Conservation (phyloP, 2,329 filamentous ascomycete species). For the Neurospora sp. region DNA sequence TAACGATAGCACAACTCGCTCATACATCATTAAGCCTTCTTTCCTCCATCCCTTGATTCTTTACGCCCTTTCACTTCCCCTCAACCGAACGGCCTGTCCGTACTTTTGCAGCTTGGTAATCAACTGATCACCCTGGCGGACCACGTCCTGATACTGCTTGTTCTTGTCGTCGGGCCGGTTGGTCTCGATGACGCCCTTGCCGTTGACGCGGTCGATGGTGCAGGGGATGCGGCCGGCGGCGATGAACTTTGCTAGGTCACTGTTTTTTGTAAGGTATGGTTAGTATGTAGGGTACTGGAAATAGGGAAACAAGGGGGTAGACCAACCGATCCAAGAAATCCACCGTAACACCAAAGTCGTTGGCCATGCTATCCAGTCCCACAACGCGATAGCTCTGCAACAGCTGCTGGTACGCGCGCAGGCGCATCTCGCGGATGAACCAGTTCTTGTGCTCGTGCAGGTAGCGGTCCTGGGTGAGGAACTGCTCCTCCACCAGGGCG, state of each 20-base stretch:
- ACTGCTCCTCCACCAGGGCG: slow-evolving; percentile 83
- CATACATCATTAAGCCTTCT: neutral
- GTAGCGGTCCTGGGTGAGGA: slow-evolving; percentile 89
- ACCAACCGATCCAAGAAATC: slow-evolving; percentile 89
- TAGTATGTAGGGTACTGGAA: neutral
- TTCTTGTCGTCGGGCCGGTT: slow-evolving; percentile 98
- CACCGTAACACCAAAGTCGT: slow-evolving; percentile 91
- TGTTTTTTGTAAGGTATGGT: slow-evolving; percentile 25
- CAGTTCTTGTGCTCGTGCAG: slow-evolving; percentile 91
- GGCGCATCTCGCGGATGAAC: slow-evolving; percentile 97
- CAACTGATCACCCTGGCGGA: slow-evolving; percentile 93
- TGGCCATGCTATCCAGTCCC: slow-evolving; percentile 93
- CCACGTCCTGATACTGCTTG: slow-evolving; percentile 97
- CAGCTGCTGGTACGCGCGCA: slow-evolving; percentile 92
- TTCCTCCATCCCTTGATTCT: neutral
- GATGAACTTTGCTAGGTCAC: slow-evolving; percentile 94
- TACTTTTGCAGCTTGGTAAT: slow-evolving; percentile 99
- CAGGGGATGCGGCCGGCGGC: slow-evolving; percentile 88
- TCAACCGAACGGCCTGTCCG: slow-evolving; percentile 86
- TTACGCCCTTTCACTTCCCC: slow-evolving; percentile 86
- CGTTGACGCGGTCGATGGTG: slow-evolving; percentile 94
- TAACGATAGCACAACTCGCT: neutral
- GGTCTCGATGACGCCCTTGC: slow-evolving; percentile 95
- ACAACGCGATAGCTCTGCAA: slow-evolving; percentile 96
- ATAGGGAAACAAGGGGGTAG: neutral